Evolutionary conservation across 805 yeast genomes (phyloP).

Genomic region (Starmerella apicola): DNA sequence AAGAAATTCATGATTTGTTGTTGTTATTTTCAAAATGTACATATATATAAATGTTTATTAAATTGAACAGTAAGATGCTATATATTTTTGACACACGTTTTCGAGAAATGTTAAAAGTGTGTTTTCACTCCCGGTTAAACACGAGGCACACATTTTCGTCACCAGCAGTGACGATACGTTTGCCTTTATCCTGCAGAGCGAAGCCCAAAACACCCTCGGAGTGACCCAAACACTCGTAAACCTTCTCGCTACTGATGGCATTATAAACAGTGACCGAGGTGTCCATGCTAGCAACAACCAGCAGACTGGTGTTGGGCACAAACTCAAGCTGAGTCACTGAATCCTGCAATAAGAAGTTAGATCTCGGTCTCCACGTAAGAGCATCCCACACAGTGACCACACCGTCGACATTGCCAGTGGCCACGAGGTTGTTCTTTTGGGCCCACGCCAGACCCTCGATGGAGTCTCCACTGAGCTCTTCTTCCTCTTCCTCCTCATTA

Average conservation of each 20-base stretch:
- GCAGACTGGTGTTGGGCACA: conserved; percentile 32
- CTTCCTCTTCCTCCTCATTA: conserved; percentile 23
- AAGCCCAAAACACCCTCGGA: conserved; percentile 89
- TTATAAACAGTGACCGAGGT: conserved; percentile 84
- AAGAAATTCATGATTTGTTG: too few relatives aligned
- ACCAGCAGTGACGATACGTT: conserved; percentile 77
- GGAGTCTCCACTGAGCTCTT: conserved; percentile 43
- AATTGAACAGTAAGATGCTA: too few relatives aligned
- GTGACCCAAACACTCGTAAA: conserved; percentile 79
- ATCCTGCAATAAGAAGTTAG: conserved; percentile 55
- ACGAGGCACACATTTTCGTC: conserved; percentile 90
- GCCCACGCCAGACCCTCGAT: conserved; percentile 80
- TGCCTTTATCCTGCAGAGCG: conserved; percentile 51
- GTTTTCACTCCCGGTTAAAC: too few relatives aligned
- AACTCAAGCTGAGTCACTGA: conserved; percentile 74
- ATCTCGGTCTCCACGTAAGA: conserved; percentile 75
- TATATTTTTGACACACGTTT: too few relatives aligned
- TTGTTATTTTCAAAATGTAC: too few relatives aligned
- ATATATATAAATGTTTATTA: too few relatives aligned
- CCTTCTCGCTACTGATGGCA: conserved; percentile 66
- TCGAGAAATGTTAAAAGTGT: too few relatives aligned
- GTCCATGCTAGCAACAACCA: conserved; percentile 68
- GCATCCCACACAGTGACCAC: conserved; percentile 72
- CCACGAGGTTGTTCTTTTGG: conserved; percentile 49
- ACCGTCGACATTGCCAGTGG: conserved; percentile 84